These are phyloP conservation scores for Coriaria nepalensis DNA, from an alignment of 306 rosid genomes.

Conservation along the genomic window DNA sequence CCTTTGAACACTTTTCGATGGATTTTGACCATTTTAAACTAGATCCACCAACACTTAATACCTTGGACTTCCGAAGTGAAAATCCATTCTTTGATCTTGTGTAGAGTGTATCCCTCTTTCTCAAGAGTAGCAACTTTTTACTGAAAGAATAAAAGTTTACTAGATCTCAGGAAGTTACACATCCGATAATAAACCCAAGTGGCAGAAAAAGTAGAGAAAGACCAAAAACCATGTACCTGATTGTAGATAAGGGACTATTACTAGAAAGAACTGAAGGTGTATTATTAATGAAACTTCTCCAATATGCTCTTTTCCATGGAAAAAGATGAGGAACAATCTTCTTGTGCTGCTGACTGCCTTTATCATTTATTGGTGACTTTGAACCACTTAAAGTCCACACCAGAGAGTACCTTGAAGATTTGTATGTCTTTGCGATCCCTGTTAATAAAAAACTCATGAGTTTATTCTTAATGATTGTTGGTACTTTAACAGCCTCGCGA, in stretches of 20 bases:
- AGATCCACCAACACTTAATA: constrained; percentile 83
- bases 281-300: constrained; percentile 38
- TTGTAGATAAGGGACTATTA: constrained; percentile 35
- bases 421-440: constrained; percentile 35
- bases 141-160: constrained; percentile 30
- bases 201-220: constrained; percentile 1
- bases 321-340: constrained; percentile 54
- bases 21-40: constrained; percentile 99
- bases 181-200: constrained; percentile 3
- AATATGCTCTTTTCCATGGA: constrained; percentile 80
- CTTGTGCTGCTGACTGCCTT: constrained; percentile 26
- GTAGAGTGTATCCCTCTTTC: constrained; percentile 83
- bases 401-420: constrained; percentile 52
- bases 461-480: neutral
- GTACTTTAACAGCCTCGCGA: neutral
- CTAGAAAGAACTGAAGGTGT: constrained; percentile 29
- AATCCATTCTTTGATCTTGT: constrained; percentile 75
- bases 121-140: constrained; percentile 60
- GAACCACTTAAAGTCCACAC: constrained; percentile 69
- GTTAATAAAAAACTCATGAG: constrained; percentile 19
- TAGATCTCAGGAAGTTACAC: constrained; percentile 14
- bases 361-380: constrained; percentile 25
- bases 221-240: constrained; percentile 37
- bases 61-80: constrained; percentile 86
- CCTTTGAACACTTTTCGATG: constrained; percentile 75